These are phyloP conservation scores for Pseudogymnoascus sp. DNA, from an alignment of 2,329 filamentous ascomycete genomes.

Conservation along the genomic window DNA sequence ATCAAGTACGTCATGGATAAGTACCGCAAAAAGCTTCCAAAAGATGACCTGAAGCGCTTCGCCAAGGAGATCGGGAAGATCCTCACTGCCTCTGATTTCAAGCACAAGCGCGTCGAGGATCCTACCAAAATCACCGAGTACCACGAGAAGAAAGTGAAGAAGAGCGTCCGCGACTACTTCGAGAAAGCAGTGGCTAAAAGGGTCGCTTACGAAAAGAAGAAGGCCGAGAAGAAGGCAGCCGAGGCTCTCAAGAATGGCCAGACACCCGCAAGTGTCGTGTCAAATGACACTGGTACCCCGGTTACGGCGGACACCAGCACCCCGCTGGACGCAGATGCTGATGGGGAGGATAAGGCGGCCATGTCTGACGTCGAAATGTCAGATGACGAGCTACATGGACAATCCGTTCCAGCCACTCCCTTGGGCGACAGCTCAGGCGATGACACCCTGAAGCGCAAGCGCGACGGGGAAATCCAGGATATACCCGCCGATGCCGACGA, in stretches of 20 bases:
- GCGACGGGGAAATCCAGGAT: conserved; percentile 37
- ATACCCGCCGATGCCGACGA: conserved; percentile 19
- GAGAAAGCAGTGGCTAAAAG: conserved; percentile 78
- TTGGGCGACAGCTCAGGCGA: conserved; percentile 27
- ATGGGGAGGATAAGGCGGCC: conserved; percentile 25
- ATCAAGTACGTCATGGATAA: conserved; percentile 81
- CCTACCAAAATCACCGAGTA: conserved; percentile 69
- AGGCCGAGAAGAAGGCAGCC: conserved; percentile 38
- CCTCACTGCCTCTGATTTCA: conserved; percentile 84
- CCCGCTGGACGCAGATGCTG: conserved; percentile 25
- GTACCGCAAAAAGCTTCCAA: conserved; percentile 77
- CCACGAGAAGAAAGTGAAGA: conserved; percentile 73
- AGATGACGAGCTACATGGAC: conserved; percentile 36
- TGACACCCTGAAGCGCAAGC: conserved; percentile 53
- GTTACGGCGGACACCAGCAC: conserved; percentile 32
- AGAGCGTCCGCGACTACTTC: conserved; percentile 75
- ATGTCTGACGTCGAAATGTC: conserved; percentile 24
- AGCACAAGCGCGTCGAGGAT: conserved; percentile 75
- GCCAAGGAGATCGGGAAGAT: conserved; percentile 71
- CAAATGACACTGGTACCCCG: conserved; percentile 16
- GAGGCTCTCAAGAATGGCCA: conserved; percentile 24
- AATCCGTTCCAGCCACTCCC: conserved; percentile 38
- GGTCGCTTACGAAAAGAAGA: conserved; percentile 55
- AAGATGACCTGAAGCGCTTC: conserved; percentile 60
- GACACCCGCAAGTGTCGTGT: conserved; percentile 23